These are phyloP conservation scores for Podospora bellae-mahoneyi DNA, from an alignment of 495 filamentous ascomycete species.

Conservation along the genomic window DNA sequence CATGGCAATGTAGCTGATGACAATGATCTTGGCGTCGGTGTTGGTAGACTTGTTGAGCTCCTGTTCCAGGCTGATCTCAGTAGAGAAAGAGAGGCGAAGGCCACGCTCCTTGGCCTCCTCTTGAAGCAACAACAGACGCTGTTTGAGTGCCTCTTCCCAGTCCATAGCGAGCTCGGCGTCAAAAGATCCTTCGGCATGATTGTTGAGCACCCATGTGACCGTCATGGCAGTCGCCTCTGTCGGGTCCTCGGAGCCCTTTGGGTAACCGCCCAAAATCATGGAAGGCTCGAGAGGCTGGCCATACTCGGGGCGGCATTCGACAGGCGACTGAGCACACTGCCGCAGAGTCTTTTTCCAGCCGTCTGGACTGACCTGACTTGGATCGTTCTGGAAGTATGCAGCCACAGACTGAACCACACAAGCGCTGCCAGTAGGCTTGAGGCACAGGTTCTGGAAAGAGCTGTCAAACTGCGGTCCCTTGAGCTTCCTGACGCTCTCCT, in stretches of 20 bases:
- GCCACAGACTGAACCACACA: constrained; percentile 91
- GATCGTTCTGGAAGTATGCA: constrained; percentile 73
- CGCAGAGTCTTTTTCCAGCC: constrained; percentile 67
- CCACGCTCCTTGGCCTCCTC: constrained; percentile 75
- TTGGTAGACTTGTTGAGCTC: constrained; percentile 96
- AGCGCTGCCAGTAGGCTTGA: constrained; percentile 82
- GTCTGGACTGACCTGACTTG: constrained; percentile 52
- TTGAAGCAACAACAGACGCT: constrained; percentile 66
- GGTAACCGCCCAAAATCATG: constrained; percentile 80
- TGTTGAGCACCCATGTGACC: constrained; percentile 94
- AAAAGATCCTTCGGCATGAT: constrained; percentile 67
- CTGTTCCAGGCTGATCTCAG: constrained; percentile 87
- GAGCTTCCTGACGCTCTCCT: constrained; percentile 65
- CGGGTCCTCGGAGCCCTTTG: constrained; percentile 57
- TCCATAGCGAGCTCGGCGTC: constrained; percentile 72
- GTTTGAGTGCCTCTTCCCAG: constrained; percentile 77
- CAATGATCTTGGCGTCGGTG: constrained; percentile 94
- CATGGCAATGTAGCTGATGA: constrained; percentile 98
- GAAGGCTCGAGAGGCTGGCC: constrained; percentile 78
- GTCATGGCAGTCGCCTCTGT: constrained; percentile 75
- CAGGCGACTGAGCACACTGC: constrained; percentile 71
- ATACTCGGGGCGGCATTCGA: constrained; percentile 82
- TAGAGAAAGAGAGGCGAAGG: constrained; percentile 85
- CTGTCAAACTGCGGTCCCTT: constrained; percentile 61
- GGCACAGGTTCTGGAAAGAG: constrained; percentile 80